Evolutionary conservation across 768 basidiomycete species (phyloP).

Genomic region (Tephrocybe rancida): DNA sequence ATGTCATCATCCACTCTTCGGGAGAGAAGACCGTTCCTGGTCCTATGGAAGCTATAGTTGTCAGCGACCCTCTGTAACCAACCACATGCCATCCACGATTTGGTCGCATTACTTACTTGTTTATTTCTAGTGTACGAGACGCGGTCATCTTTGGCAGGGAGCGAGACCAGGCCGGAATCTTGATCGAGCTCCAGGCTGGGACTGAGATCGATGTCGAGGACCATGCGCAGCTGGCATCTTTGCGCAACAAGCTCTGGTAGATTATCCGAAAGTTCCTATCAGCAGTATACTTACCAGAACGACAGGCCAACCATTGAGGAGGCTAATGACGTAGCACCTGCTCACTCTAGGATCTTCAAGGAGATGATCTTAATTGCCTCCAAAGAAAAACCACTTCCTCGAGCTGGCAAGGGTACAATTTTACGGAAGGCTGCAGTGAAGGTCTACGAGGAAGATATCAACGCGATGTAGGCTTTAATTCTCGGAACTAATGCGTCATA

Average conservation of each 20-base stretch:
- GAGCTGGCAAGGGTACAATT: conserved; percentile 4
- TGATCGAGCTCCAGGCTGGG: conserved; percentile 27
- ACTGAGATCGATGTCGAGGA: conserved; percentile 28
- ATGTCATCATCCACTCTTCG: conserved; percentile 10
- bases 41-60: conserved; percentile 6
- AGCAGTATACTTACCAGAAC: neutral
- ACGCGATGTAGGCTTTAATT: neutral
- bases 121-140: conserved; percentile 17
- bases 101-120: neutral
- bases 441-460: conserved; percentile 1
- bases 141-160: conserved; percentile 36
- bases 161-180: conserved; percentile 31
- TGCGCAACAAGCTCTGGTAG: conserved; percentile 34
- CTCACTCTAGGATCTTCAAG: conserved; percentile 37
- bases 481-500: neutral
- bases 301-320: conserved; percentile 30
- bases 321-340: conserved; percentile 32
- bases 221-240: conserved; percentile 22
- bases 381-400: conserved; percentile 6
- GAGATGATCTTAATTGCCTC: conserved; percentile 42
- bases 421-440: neutral
- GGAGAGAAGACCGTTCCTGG: conserved; percentile 6
- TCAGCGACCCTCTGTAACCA: neutral
- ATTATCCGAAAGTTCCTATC: neutral
- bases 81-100: neutral